These are phyloP conservation scores for Calycina marina DNA, from an alignment of 2,329 filamentous ascomycete species.

Conservation along the genomic window DNA sequence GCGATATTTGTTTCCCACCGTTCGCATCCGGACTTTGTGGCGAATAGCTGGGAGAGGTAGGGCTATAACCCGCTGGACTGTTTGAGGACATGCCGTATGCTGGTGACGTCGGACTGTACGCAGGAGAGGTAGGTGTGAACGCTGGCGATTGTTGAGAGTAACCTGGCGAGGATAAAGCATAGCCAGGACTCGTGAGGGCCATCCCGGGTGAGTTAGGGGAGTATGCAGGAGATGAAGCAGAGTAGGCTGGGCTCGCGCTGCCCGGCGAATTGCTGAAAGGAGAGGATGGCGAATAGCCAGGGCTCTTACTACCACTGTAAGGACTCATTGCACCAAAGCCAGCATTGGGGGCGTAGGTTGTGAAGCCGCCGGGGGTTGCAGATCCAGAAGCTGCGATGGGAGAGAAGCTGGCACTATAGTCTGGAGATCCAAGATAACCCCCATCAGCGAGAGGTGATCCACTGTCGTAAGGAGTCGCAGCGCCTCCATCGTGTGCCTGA, in stretches of 20 bases:
- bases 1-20: no score
- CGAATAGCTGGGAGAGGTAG: slow-evolving; percentile 24
- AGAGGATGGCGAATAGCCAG: slow-evolving; percentile 59
- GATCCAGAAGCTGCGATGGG: slow-evolving; percentile 65
- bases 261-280: slow-evolving; percentile 32
- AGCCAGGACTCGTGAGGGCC: slow-evolving; percentile 37
- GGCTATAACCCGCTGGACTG: slow-evolving; percentile 1
- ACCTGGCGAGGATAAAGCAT: slow-evolving; percentile 30
- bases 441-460: slow-evolving; percentile 66
- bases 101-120: slow-evolving; percentile 23
- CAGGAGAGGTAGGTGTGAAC: slow-evolving; percentile 22
- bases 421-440: slow-evolving; percentile 47
- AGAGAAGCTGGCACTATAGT: slow-evolving; percentile 51
- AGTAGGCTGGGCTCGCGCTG: slow-evolving; percentile 35
- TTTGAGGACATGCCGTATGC: background rate
- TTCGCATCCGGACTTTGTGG: slow-evolving; percentile 67
- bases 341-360: slow-evolving; percentile 35
- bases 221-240: slow-evolving; percentile 22
- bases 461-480: slow-evolving; percentile 87
- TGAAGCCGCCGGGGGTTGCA: slow-evolving; percentile 52
- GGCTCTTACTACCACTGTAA: slow-evolving; percentile 38
- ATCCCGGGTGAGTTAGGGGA: slow-evolving; percentile 40
- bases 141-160: slow-evolving; percentile 44
- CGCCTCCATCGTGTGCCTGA: slow-evolving; percentile 66
- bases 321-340: slow-evolving; percentile 44